Conservation (phyloP, 805 yeast genomes). For the Starmerella powellii region DNA sequence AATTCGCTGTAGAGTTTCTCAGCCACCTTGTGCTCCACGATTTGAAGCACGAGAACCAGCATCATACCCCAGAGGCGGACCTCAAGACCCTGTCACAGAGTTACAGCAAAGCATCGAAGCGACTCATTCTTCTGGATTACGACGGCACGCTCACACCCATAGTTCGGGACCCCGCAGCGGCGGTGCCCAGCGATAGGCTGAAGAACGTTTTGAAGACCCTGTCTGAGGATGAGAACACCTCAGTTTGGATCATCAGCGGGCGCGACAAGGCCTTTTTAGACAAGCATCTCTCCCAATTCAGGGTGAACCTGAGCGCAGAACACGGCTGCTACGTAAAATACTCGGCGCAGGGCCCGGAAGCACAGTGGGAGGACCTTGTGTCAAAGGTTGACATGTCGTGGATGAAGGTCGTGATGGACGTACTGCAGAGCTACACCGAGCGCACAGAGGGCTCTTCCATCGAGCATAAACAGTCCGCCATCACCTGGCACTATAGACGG, state of each 20-base stretch:
- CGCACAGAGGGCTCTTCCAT: constrained; percentile 82
- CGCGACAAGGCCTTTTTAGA: constrained; percentile 84
- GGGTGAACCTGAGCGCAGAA: constrained; percentile 82
- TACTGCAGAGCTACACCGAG: constrained; percentile 64
- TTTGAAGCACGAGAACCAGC: constrained; percentile 34
- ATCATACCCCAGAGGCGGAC: constrained; percentile 72
- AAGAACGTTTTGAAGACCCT: constrained; percentile 46
- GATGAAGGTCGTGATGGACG: constrained; percentile 71
- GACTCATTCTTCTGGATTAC: constrained; percentile 84
- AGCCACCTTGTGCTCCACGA: constrained; percentile 32
- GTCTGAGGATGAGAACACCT: constrained; percentile 64
- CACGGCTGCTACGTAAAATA: constrained; percentile 87
- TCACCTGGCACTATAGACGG: constrained; percentile 95
- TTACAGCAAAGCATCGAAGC: constrained; percentile 49
- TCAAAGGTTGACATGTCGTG: constrained; percentile 82
- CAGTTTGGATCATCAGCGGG: constrained; percentile 92
- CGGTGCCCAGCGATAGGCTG: constrained; percentile 75
- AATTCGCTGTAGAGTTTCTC: constrained; percentile 62
- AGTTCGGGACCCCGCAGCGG: constrained; percentile 95
- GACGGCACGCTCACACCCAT: constrained; percentile 97
- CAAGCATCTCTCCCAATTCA: constrained; percentile 67
- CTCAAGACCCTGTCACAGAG: constrained; percentile 48
- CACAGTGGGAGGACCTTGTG: constrained; percentile 73
- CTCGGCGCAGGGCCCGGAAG: constrained; percentile 39
- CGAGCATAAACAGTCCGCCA: constrained; percentile 82